Conservation (phyloP, 108 stramenopile species). For the Nitzschia sp. region DNA sequence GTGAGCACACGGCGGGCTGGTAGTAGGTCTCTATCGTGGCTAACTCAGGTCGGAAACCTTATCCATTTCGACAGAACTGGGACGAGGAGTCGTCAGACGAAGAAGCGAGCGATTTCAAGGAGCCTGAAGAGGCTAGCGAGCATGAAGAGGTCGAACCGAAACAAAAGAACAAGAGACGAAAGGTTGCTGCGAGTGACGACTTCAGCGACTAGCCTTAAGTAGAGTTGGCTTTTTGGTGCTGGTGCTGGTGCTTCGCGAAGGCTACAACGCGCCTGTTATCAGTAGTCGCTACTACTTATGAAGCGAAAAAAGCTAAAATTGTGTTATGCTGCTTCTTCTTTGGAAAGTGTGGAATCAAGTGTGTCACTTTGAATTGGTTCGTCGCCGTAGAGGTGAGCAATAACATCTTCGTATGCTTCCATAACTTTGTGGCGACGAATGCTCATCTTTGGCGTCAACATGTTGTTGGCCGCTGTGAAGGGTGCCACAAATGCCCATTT, state of each 20-base stretch:
- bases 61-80: constrained; percentile 82
- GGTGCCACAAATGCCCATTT: constrained; percentile 87
- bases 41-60: too few relatives aligned
- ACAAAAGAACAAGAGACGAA: constrained; percentile 15
- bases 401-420: constrained; percentile 73
- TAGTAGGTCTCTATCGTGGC: background rate
- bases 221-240: too few relatives aligned
- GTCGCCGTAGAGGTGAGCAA: constrained; percentile 71
- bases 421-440: constrained; percentile 90
- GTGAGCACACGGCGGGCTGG: background rate
- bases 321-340: background rate
- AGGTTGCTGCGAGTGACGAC: constrained; percentile 9
- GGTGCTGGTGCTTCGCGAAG: too few relatives aligned
- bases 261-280: too few relatives aligned
- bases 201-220: too few relatives aligned
- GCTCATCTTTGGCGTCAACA: constrained; percentile 95
- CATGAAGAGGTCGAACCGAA: constrained; percentile 2
- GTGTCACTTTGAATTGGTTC: constrained; percentile 5
- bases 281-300: too few relatives aligned
- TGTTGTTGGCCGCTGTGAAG: constrained; percentile 89
- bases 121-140: constrained; percentile 27
- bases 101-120: constrained; percentile 76
- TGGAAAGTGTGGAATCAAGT: background rate
- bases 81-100: constrained; percentile 70
- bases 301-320: background rate